Base-by-base conservation (phyloP, 495 filamentous ascomycete genomes). In the Daldinia loculata region DNA sequence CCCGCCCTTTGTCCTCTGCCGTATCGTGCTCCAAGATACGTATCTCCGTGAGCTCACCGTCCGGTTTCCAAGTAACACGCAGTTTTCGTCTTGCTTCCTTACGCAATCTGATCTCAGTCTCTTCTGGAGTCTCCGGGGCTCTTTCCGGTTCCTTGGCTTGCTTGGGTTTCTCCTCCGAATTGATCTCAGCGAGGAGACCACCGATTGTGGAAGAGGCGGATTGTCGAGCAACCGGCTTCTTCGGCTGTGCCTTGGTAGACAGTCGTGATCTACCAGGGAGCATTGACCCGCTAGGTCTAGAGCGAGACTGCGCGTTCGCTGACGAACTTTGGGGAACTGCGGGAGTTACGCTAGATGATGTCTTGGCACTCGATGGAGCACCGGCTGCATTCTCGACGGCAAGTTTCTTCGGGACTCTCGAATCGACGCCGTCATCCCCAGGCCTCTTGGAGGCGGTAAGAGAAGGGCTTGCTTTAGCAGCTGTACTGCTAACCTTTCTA, bases 51-150 rank as follows among this genome's bases (percentile, higher is more conserved):
- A 97, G 84, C n/a, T 85, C 83, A 32, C 89, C 84, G 61, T 92
- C 92, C 0, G 89, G 85, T 75, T 91, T 94, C 68, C 81, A 85
- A 0, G 76, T 84, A 85, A 97, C 69, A 76, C 86, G 60, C 34
- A 93, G 81, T 64, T 90, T 89, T 11, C 92, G 86, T 38, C 93
- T 87, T 30, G 86, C 84, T 75, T 97, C 93, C 70, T 94, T 97
- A 34, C 93, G 88, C 4, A 95, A 81, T 24, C 94, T 88, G 70
- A 89, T 92, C 26, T 82, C 78, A 43, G 86, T 89, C 76, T 96
- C 87, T 70, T 94, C 92, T 26, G 89, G 84, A 0, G 93, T 96
- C 80, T 97, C 93, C 3, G 75, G 73, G 1, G 70, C 74, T 51
- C 64, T 79, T 26, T 82, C 82, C 26, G 85, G 84, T 14, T 87